Conservation (phyloP, 129 eudicot species). For the Arctium minus region DNA sequence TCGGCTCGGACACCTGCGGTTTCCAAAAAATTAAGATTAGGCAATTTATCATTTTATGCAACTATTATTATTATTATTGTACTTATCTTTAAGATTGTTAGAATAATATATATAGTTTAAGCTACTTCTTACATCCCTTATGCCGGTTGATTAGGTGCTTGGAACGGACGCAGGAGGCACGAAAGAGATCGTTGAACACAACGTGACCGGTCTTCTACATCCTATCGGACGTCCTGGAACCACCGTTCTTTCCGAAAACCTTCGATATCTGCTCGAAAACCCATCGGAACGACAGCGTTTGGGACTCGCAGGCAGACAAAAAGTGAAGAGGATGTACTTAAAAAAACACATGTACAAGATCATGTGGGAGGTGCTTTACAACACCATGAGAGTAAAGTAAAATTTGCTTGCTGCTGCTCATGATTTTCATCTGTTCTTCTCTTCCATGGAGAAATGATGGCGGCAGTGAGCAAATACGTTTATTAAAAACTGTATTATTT, state of each 20-base stretch:
- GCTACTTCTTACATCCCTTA: background rate
- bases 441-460: constrained; percentile 6
- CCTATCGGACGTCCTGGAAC: constrained; percentile 74
- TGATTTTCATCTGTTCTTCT: constrained; percentile 14
- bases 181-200: constrained; percentile 82
- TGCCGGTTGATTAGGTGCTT: constrained; percentile 51
- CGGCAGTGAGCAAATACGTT: background rate
- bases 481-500: background rate
- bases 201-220: constrained; percentile 77
- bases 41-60: background rate
- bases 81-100: background rate
- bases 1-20: no score
- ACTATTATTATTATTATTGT: no score
- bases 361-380: constrained; percentile 67
- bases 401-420: background rate
- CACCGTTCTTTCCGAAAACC: constrained; percentile 58
- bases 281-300: constrained; percentile 60
- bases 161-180: constrained; percentile 99
- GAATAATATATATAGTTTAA: no score
- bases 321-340: constrained; percentile 76
- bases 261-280: constrained; percentile 60
- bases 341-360: constrained; percentile 91
- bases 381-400: constrained; percentile 72
- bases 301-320: constrained; percentile 72
- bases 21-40: no score